Conservation (phyloP, 768 basidiomycete species). For the Lentinula edodes region DNA sequence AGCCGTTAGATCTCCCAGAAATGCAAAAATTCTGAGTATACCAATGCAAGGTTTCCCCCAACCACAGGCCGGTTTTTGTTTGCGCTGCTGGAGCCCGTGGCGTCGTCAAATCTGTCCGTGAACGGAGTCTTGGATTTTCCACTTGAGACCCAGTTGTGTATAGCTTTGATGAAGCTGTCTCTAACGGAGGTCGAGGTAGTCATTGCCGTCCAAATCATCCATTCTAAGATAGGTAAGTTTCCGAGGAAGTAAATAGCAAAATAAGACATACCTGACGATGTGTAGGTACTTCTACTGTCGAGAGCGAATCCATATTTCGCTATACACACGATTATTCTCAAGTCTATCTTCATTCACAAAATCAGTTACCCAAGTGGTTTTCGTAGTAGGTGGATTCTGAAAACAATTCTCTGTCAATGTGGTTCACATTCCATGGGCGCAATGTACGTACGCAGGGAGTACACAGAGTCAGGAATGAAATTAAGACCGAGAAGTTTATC, state of each 20-base stretch:
- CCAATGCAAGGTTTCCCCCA: conserved; percentile 24
- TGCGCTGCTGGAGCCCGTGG: conserved; percentile 23
- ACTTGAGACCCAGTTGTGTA: conserved; percentile 26
- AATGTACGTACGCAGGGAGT: neutral
- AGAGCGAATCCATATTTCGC: conserved; percentile 3
- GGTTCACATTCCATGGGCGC: neutral
- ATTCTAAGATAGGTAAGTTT: conserved; percentile 19
- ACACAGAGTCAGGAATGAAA: conserved; percentile 23
- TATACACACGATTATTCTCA: neutral
- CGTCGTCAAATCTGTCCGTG: conserved; percentile 35
- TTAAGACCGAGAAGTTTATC: conserved; percentile 38
- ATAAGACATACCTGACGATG: neutral
- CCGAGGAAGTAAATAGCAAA: no score
- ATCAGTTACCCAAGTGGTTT: neutral
- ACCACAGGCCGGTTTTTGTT: conserved; percentile 37
- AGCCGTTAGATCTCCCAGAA: neutral
- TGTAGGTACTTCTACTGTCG: neutral
- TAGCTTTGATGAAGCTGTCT: conserved; percentile 28
- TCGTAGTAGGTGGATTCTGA: neutral
- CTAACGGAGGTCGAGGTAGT: conserved; percentile 18
- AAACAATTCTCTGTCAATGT: neutral
- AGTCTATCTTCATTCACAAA: neutral
- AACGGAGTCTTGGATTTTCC: conserved; percentile 26
- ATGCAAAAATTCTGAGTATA: neutral
- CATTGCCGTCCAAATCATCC: conserved; percentile 37